Evolutionary conservation across 345 rosid genomes (phyloP), one percentile per base, ranked within the genome.

Genomic region (Angophora floribunda): DNA sequence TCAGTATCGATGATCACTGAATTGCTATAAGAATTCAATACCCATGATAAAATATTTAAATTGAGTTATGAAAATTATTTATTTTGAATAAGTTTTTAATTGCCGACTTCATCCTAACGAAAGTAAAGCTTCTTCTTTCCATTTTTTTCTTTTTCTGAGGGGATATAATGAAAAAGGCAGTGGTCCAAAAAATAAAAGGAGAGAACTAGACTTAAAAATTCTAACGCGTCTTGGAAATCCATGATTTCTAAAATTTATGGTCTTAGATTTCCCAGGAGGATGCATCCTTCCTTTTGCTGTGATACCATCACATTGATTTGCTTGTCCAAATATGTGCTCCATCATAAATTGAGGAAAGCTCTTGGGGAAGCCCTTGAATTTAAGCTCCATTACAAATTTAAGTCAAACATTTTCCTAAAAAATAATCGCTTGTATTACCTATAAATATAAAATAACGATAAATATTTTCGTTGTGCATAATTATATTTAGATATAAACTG

Each of bases 1-100:
- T 28, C 1, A 3, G 12, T 4, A 61, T 15, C 11, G 3, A 30
- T 1, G 1, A 15, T 30, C 2, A 9, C 2, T 1, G 2, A 30
- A 5, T 7, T 4, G 15, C 2, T 4, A 2, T 7, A 65, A 65
- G 4, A 65, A 15, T 65, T 13, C 2, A 2, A 30, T 30, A 30
- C 2, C 5, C 17, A 30, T 0, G 0, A 14, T n/a, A 13, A 7
- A 1, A n/a, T n/a, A 3, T 63, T 0, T 5, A 1, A 0, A 4
- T 24, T 63, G 14, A 6, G 19, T 28, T 19, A 13, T 3, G 1
- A 14, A 65, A 30, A 30, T 4, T 1, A 3, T 7, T 61, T 30
- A 26, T 61, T 61, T 61, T 61, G 16, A 61, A 61, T 5, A 14
- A 65, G 0, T 30, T 9, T n/a, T 7, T 65, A 19, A 7, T 0